phyloP scores from a whole-genome alignment of 306 rosid species.

The Trifolium dubium region DNA sequence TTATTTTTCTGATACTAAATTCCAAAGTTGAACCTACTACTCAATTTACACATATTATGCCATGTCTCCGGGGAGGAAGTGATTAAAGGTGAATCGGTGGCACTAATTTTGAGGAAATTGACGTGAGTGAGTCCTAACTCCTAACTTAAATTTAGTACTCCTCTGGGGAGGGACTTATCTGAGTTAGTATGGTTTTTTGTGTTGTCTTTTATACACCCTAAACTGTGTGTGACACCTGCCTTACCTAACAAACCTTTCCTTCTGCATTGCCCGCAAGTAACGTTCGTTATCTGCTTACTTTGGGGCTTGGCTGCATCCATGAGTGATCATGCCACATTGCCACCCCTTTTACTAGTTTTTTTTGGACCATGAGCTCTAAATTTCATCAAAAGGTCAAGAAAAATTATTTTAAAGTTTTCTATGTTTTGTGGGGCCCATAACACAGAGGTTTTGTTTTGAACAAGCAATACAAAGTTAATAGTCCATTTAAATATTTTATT shows the following conservation, averaged over 20 bases:
- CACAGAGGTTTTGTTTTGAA: no score
- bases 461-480: no score
- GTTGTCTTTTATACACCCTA: not conserved
- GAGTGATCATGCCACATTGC: no score
- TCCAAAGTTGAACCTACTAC: no score
- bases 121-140: not conserved
- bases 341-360: not conserved
- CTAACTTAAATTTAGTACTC: not conserved
- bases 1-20: no score
- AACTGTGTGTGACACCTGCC: constrained; percentile 13
- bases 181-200: not conserved
- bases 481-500: no score
- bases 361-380: not conserved
- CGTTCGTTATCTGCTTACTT: not conserved
- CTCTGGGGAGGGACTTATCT: constrained; percentile 14
- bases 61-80: not conserved
- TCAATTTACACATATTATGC: not conserved
- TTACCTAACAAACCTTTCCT: not conserved
- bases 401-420: no score
- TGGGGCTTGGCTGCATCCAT: not conserved
- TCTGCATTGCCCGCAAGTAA: not conserved
- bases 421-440: no score
- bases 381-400: not conserved
- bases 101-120: not conserved
- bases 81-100: not conserved